Base-by-base conservation (phyloP, 768 basidiomycete genomes). In the Tylopilus rubrobrunneus region DNA sequence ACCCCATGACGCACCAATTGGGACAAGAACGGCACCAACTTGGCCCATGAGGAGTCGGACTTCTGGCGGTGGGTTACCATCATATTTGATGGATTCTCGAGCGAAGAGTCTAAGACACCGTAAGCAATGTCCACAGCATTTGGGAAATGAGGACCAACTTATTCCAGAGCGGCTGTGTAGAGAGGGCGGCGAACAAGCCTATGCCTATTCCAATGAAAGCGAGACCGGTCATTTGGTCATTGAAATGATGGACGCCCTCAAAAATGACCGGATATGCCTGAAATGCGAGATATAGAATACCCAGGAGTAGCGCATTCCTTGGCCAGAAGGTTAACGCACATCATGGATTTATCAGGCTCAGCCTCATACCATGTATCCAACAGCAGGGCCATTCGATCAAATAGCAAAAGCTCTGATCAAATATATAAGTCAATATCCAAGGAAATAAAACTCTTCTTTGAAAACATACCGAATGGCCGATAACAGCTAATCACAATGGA, bases 311-410 rank as follows among this genome's bases (percentile, higher is more conserved):
- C 4, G 75, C 67, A 46, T 69, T 72, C 72, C 76, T 77, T 49
- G 19, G 48, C 23, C 51, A 42, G 34, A 5, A 10, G 17, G 25
- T 46, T 28, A 36, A 33, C 9, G 1, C 33, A 37, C 11, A 42
- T 59, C 8, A 64, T 28, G 1, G 19, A 42, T 37, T 9, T 10
- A 45, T 49, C 29, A 34, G 25, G 28, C 21, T 27, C 28, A 29
- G 62, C 28, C 36, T 36, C 77, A 3, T 66, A 86, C 90, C 89
- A 92, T 14, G 79, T 66, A 65, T 89, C 78, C 9, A 92, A 73
- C 5, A 86, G 68, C 5, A 91, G 74, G 0, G 86, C 85, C 88
- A 92, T 92, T n/a, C 79, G 76, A 59, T 94, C 87, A 46, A 74
- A 79, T 0, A 80, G 40, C 5, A 89, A 70, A 7, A 90, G 71